Evolutionary conservation across 2,329 filamentous ascomycete species (phyloP).

Genomic region (Talaromyces atroroseus): DNA sequence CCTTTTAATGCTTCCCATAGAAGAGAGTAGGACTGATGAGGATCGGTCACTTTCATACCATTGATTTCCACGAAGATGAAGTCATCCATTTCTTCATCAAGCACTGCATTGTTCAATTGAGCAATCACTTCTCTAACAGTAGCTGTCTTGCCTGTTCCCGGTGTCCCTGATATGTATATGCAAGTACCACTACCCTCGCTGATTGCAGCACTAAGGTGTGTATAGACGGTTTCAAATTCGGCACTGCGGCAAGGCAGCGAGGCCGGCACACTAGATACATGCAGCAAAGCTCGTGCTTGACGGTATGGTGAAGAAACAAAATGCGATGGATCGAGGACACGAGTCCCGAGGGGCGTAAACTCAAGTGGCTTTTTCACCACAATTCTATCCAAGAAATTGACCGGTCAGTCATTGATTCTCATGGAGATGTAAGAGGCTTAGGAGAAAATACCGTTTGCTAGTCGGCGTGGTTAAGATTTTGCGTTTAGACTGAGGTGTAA

Average conservation of each 20-base stretch:
- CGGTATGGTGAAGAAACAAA: conserved; percentile 83
- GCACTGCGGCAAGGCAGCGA: conserved; percentile 86
- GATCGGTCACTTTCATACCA: conserved; percentile 98
- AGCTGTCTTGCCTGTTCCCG: conserved; percentile 94
- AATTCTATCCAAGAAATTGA: conserved; percentile 40
- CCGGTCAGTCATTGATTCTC: conserved; percentile 11
- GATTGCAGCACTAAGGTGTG: conserved; percentile 89
- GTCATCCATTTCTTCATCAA: conserved; percentile 87
- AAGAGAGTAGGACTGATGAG: conserved; percentile 89
- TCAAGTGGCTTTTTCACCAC: conserved; percentile 82
- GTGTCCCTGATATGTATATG: conserved; percentile 98
- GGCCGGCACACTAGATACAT: conserved; percentile 87
- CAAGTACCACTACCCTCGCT: conserved; percentile 89
- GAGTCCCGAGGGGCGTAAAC: conserved; percentile 90
- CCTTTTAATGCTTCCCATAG: conserved; percentile 95
- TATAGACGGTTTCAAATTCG: conserved; percentile 89
- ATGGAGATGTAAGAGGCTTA: not conserved
- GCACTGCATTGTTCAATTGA: conserved; percentile 79
- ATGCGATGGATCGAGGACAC: conserved; percentile 69
- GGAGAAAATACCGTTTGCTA: conserved; percentile 49
- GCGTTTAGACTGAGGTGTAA: conserved; percentile 39
- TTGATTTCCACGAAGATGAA: conserved; percentile 99
- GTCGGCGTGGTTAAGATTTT: conserved; percentile 55
- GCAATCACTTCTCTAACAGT: conserved; percentile 93
- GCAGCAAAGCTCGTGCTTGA: conserved; percentile 77